Evolutionary conservation across 495 filamentous ascomycete genomes (phyloP).

Genomic region (Apodospora peruviana): DNA sequence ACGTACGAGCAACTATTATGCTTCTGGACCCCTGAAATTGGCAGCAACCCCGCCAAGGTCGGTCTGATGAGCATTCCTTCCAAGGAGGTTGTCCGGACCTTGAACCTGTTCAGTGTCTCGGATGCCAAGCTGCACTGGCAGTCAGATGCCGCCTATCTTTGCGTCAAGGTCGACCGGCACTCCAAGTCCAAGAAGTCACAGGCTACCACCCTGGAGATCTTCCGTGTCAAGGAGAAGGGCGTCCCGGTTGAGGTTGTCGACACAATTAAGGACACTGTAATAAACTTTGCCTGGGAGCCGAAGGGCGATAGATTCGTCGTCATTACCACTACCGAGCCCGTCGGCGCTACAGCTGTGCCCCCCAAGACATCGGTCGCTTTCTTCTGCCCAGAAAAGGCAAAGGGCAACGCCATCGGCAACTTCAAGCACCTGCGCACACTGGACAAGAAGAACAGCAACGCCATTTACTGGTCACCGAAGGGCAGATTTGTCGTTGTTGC

Average conservation of each 20-base stretch:
- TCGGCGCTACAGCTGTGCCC: constrained; percentile 68
- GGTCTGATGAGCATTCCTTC: constrained; percentile 93
- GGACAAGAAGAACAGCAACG: constrained; percentile 98
- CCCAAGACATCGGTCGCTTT: constrained; percentile 93
- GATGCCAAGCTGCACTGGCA: constrained; percentile 99
- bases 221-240: constrained; percentile 92
- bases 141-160: constrained; percentile 85
- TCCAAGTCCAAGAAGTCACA: constrained; percentile 98
- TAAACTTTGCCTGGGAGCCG: constrained; percentile 99
- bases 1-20: constrained; percentile 90
- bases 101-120: constrained; percentile 95
- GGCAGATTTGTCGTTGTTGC: constrained; percentile 91
- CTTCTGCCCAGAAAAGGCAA: constrained; percentile 91
- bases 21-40: constrained; percentile 98
- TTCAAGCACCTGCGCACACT: constrained; percentile 91
- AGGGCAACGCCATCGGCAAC: constrained; percentile 72
- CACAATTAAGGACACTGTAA: constrained; percentile 92
- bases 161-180: constrained; percentile 97
- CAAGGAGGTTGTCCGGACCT: constrained; percentile 84
- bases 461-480: constrained; percentile 98
- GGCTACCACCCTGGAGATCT: constrained; percentile 96
- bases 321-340: constrained; percentile 86
- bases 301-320: constrained; percentile 95
- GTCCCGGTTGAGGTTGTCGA: constrained; percentile 98
- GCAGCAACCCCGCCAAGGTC: constrained; percentile 96